Conservation (phyloP, 2,329 filamentous ascomycete genomes). For the Coniella vitis region DNA sequence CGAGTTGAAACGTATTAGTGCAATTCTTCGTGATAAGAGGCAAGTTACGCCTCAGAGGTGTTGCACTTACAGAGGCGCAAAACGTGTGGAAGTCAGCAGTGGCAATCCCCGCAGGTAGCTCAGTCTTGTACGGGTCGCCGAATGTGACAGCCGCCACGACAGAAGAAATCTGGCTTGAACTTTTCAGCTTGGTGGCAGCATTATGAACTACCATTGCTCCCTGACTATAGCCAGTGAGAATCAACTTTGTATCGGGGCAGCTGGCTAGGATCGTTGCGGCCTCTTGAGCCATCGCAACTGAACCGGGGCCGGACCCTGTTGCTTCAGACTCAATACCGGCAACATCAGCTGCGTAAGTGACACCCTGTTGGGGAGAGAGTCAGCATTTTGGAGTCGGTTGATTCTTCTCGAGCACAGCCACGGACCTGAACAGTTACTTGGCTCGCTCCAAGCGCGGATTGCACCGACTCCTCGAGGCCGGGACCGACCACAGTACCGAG, state of each 20-base stretch:
- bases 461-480: slow-evolving; percentile 17
- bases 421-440: slow-evolving; percentile 18
- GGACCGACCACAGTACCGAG: slow-evolving; percentile 23
- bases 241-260: slow-evolving; percentile 34
- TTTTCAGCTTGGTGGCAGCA: slow-evolving; percentile 10
- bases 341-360: slow-evolving; percentile 21
- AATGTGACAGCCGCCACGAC: slow-evolving; percentile 23
- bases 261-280: slow-evolving; percentile 21
- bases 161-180: not conserved
- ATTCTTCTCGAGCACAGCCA: not conserved
- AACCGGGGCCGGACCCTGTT: slow-evolving; percentile 35
- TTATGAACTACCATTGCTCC: slow-evolving; percentile 24
- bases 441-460: slow-evolving; percentile 4
- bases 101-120: slow-evolving; percentile 13
- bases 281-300: slow-evolving; percentile 35
- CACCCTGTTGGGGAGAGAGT: slow-evolving; percentile 13
- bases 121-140: slow-evolving; percentile 19
- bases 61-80: not conserved
- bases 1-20: not conserved
- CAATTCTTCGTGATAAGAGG: not conserved
- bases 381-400: too few species aligned
- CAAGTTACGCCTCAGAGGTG: too few species aligned
- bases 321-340: slow-evolving; percentile 18
- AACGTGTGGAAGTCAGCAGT: not conserved
- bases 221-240: slow-evolving; percentile 32